phyloP scores from a whole-genome alignment of 140 eudicot genomes.

The Erigeron philadelphicus region DNA sequence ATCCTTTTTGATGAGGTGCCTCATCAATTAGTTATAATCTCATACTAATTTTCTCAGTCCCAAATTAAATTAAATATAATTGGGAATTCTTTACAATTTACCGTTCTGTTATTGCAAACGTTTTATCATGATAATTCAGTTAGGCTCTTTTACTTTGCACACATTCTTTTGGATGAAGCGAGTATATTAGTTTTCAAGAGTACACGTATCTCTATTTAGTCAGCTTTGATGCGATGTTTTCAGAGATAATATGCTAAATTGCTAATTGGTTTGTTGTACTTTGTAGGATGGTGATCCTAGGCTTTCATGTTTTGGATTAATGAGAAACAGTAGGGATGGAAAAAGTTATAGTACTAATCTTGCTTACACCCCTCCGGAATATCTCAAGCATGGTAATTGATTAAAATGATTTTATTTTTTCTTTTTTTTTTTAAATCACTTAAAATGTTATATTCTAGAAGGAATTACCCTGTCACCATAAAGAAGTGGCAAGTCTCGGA shows the following conservation, averaged over 20 bases:
- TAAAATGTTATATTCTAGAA: neutral
- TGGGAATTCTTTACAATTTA: constrained; percentile 1
- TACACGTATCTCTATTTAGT: constrained; percentile 1
- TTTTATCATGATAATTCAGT: neutral
- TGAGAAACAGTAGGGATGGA: constrained; percentile 91
- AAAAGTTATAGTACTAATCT: constrained; percentile 92
- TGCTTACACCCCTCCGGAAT: constrained; percentile 94
- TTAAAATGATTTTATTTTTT: constrained; percentile 10
- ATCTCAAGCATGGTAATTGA: constrained; percentile 68
- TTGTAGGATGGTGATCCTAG: constrained; percentile 90
- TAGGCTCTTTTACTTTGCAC: neutral
- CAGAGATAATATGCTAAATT: constrained; percentile 7
- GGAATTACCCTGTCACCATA: too few species aligned
- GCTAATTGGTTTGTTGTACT: constrained; percentile 6
- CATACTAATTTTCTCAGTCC: neutral
- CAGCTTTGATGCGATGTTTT: neutral
- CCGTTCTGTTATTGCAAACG: neutral
- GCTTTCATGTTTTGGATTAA: constrained; percentile 79
- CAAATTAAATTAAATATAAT: neutral
- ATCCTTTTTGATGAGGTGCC: constrained; percentile 83
- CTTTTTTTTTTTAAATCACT: neutral
- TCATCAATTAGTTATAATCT: neutral
- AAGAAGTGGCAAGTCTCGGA: too few species aligned
- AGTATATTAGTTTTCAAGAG: neutral
- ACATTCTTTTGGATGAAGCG: neutral